phyloP scores from a whole-genome alignment of 208 protist genomes.

The Borovskyia barvae region DNA sequence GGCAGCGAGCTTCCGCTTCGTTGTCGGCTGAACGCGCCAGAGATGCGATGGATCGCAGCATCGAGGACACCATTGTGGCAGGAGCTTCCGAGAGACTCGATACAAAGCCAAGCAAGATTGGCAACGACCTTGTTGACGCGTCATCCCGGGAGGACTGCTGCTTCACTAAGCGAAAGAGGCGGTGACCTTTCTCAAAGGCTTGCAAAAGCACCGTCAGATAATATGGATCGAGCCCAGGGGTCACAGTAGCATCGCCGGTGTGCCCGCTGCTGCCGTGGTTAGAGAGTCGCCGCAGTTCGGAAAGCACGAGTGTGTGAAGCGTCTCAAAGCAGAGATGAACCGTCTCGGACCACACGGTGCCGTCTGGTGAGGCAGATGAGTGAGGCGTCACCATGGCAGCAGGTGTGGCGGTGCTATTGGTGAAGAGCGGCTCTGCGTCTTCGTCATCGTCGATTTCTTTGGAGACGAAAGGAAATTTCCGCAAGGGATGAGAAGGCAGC shows the following conservation, averaged over 20 bases:
- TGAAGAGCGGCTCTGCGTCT: too few relatives aligned
- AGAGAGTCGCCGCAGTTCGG: neutral
- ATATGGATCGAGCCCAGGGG: conserved; percentile 6
- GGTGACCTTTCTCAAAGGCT: neutral
- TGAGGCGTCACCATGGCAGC: neutral
- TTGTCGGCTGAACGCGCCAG: neutral
- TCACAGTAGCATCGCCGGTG: neutral
- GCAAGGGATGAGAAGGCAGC: neutral
- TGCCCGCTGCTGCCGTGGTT: neutral
- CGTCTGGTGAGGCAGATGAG: neutral
- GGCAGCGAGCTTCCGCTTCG: neutral
- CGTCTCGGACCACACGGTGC: neutral
- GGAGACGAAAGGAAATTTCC: neutral
- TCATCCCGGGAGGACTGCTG: too few relatives aligned
- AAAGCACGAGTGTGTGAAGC: neutral
- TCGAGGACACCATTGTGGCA: conserved; percentile 19
- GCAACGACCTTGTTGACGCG: neutral
- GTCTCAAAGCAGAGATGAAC: conserved; percentile 1
- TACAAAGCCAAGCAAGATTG: conserved; percentile 3
- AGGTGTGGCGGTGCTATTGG: neutral
- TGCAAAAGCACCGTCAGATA: conserved; percentile 3
- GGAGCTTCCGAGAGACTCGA: neutral
- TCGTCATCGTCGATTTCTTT: neutral
- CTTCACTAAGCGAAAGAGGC: neutral
- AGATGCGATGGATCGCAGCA: conserved; percentile 12